Base-by-base conservation (phyloP, 495 filamentous ascomycete species). In the Chaetomium tenue region DNA sequence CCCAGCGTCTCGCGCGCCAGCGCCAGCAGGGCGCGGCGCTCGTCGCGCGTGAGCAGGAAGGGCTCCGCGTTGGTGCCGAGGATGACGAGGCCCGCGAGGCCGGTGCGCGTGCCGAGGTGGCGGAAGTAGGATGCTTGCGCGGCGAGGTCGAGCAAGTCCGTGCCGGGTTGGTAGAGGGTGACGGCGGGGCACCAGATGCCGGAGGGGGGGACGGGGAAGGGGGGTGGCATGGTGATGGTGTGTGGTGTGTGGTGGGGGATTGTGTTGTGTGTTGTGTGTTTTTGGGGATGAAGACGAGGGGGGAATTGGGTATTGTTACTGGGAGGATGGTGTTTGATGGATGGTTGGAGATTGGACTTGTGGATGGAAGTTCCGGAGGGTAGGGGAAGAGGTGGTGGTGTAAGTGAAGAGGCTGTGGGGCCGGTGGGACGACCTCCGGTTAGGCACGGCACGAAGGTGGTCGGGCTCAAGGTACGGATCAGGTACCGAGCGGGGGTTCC, bases 11-110 rank as follows among this genome's bases (percentile, higher is more conserved):
- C 69, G 26, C 85, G 83, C 16, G 86, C 86, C 16, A 79, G 72
- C 22, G 71, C 57, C 48, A 88, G 78, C 20, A 87, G 75, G 39
- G 76, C 71, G 9, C 70, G 69, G 40, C 87, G 82, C 69, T 89
- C 87, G 56, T 86, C 78, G 54, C 84, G 84, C 13, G 84, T 86
- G 44, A 89, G 77, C 0, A 88, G 81, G 72, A 88, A 86, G 7
- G 86, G 82, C 71, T 89, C 86, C 63, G 85, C 84, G 73, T 88
- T 88, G 47, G 86, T 88, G 61, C 87, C 87, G 39, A 87, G 77
- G 68, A 88, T 80, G 5, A 88, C 79, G 4, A 88, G 77, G 2
- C 87, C 87, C 0, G 82, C 74, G 3, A 88, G 81, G 0, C 83
- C 83, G 2, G 81, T 79, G 18, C 67, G 70, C 13, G 83, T 79